Evolutionary conservation across 1,139 yeast species (phyloP).

Genomic region (Debaryomyces fabryi): DNA sequence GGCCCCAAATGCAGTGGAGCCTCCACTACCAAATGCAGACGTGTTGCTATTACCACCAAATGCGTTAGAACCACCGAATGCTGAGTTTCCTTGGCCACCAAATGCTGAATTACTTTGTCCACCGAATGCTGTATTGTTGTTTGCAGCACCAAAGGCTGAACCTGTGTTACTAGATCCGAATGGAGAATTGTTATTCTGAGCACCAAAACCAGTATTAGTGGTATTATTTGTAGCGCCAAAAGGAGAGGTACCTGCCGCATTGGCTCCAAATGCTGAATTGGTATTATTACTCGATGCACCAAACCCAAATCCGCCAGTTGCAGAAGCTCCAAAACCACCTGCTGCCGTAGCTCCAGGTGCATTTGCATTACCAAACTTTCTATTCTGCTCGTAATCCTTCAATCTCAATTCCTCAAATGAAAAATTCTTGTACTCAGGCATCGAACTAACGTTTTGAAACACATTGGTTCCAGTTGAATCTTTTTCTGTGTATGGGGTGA

Average conservation of each 20-base stretch:
- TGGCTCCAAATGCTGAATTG: conserved; percentile 46
- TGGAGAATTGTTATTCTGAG: conserved; percentile 15
- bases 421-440: conserved; percentile 86
- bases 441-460: conserved; percentile 76
- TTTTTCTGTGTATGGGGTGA: conserved; percentile 66
- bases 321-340: conserved; percentile 19
- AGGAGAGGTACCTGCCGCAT: conserved; percentile 22
- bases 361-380: conserved; percentile 58
- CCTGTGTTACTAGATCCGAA: conserved; percentile 20
- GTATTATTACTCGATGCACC: conserved; percentile 21
- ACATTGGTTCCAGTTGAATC: conserved; percentile 65
- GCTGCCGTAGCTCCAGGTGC: conserved; percentile 27
- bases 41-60: conserved; percentile 22
- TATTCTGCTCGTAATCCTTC: conserved; percentile 81
- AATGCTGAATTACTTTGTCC: conserved; percentile 23
- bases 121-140: conserved; percentile 26
- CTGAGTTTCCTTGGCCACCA: conserved; percentile 20
- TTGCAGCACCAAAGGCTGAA: conserved; percentile 35
- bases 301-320: conserved; percentile 21
- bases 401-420: conserved; percentile 87
- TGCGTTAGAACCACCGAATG: conserved; percentile 24
- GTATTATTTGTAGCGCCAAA: conserved; percentile 27
- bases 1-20: conserved; percentile 17
- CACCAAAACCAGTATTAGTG: conserved; percentile 23
- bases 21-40: conserved; percentile 26